These are phyloP conservation scores for Nissolia schottii DNA, from an alignment of 306 rosid species.

Conservation along the genomic window DNA sequence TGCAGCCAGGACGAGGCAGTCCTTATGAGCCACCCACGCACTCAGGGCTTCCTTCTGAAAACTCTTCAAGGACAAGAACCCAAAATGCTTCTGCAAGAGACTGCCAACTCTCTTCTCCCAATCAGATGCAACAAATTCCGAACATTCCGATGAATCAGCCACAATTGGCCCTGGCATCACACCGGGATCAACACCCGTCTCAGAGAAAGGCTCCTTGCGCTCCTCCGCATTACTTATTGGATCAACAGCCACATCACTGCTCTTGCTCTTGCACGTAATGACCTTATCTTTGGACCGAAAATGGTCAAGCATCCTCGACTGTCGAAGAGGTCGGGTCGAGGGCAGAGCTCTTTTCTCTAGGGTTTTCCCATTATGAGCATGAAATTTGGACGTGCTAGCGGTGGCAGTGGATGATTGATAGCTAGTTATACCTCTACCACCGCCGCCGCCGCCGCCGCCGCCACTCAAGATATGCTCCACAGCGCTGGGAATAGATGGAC, in stretches of 20 bases:
- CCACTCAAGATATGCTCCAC: slow-evolving; percentile 47
- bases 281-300: slow-evolving; percentile 36
- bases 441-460: background rate
- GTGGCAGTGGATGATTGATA: slow-evolving; percentile 18
- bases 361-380: background rate
- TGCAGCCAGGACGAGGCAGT: slow-evolving; percentile 88
- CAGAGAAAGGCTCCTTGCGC: slow-evolving; percentile 24
- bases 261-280: slow-evolving; percentile 16
- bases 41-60: slow-evolving; percentile 83
- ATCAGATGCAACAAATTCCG: slow-evolving; percentile 31
- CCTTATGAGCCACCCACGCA: slow-evolving; percentile 64
- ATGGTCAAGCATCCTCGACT: slow-evolving; percentile 66
- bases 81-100: slow-evolving; percentile 67
- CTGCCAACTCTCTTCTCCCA: slow-evolving; percentile 50
- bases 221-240: slow-evolving; percentile 19
- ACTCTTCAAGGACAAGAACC: slow-evolving; percentile 51
- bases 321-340: slow-evolving; percentile 37
- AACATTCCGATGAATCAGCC: slow-evolving; percentile 6
- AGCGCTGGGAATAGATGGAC: slow-evolving; percentile 44
- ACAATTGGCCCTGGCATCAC: slow-evolving; percentile 10
- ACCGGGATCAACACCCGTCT: background rate
- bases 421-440: slow-evolving; percentile 14
- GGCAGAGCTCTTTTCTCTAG: slow-evolving; percentile 33
- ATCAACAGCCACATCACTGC: slow-evolving; percentile 18
- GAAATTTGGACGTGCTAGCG: slow-evolving; percentile 16